These are phyloP conservation scores for Starmerella roubikii DNA, from an alignment of 805 yeast genomes.

Conservation along the genomic window DNA sequence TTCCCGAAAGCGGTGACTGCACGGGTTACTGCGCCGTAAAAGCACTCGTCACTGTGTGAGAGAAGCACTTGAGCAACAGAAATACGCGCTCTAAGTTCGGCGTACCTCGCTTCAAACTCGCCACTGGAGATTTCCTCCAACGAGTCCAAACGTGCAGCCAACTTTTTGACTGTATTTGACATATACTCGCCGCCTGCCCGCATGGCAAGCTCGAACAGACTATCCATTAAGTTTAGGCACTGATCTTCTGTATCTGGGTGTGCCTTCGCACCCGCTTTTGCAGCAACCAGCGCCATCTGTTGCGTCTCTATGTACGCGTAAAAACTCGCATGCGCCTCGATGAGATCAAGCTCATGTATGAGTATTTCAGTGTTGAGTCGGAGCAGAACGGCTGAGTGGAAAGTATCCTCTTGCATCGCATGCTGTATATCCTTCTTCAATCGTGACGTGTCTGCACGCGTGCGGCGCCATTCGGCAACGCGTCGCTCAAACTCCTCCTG, in stretches of 20 bases:
- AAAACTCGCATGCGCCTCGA: constrained; percentile 26
- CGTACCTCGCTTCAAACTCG: not conserved
- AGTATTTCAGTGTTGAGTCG: constrained; percentile 23
- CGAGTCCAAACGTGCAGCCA: not conserved
- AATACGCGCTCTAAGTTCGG: constrained; percentile 12
- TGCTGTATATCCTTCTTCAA: constrained; percentile 5
- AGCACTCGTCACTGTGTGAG: constrained; percentile 5
- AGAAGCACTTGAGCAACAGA: constrained; percentile 3
- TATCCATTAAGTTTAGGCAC: constrained; percentile 7
- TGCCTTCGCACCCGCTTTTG: constrained; percentile 20
- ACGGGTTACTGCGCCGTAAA: constrained; percentile 6
- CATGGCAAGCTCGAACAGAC: constrained; percentile 13
- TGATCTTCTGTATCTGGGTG: constrained; percentile 16
- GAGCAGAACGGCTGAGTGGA: constrained; percentile 27
- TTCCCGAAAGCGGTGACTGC: constrained; percentile 11
- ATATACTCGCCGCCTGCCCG: constrained; percentile 1
- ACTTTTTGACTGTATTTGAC: not conserved
- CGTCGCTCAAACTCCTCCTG: not conserved
- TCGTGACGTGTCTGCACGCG: not conserved
- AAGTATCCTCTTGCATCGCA: constrained; percentile 18
- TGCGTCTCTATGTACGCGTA: constrained; percentile 24
- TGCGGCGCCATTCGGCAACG: constrained; percentile 11
- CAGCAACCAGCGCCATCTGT: constrained; percentile 19
- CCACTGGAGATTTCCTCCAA: not conserved
- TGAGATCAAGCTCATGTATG: constrained; percentile 19